Percentiles rank a stretch among this genome's conserved stretches.
Conservation (phyloP, 495 filamentous ascomycete genomes). For the Talaromyces wortmannii region DNA sequence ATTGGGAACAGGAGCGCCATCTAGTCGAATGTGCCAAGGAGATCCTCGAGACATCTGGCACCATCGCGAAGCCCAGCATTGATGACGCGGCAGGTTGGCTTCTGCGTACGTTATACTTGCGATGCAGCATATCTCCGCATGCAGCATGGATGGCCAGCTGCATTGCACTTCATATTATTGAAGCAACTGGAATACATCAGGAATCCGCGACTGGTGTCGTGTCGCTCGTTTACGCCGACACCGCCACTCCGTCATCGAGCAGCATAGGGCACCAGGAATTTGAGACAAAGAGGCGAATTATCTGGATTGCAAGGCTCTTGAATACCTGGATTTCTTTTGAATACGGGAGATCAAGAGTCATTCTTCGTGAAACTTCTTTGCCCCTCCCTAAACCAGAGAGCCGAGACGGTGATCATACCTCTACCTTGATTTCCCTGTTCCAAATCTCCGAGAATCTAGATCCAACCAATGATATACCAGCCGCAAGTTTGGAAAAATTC, state of each 20-base stretch:
- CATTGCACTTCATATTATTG: conserved; percentile 43
- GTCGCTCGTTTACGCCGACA: background rate
- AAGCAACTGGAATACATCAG: conserved; percentile 40
- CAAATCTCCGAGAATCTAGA: conserved; percentile 13
- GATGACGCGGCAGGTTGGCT: conserved; percentile 36
- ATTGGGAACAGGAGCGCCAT: conserved; percentile 21
- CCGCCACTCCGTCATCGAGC: background rate
- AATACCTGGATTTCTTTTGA: conserved; percentile 17
- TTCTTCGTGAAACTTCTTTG: conserved; percentile 3
- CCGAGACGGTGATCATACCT: conserved; percentile 1
- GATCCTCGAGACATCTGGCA: conserved; percentile 23
- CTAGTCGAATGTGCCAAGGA: conserved; percentile 27
- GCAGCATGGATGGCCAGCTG: conserved; percentile 42
- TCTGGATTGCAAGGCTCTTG: conserved; percentile 8
- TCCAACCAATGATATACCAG: background rate
- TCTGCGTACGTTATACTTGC: conserved; percentile 37
- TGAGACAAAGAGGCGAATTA: conserved; percentile 1
- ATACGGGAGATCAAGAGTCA: conserved; percentile 9
- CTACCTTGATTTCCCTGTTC: conserved; percentile 4
- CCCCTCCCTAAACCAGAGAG: background rate
- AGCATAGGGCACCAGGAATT: background rate
- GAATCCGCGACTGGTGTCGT: conserved; percentile 12
- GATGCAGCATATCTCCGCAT: conserved; percentile 40
- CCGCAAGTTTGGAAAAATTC: conserved; percentile 1
- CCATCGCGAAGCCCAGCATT: conserved; percentile 14